These are phyloP conservation scores for Epithemia pelagica DNA, from an alignment of 108 stramenopile genomes.

Conservation along the genomic window DNA sequence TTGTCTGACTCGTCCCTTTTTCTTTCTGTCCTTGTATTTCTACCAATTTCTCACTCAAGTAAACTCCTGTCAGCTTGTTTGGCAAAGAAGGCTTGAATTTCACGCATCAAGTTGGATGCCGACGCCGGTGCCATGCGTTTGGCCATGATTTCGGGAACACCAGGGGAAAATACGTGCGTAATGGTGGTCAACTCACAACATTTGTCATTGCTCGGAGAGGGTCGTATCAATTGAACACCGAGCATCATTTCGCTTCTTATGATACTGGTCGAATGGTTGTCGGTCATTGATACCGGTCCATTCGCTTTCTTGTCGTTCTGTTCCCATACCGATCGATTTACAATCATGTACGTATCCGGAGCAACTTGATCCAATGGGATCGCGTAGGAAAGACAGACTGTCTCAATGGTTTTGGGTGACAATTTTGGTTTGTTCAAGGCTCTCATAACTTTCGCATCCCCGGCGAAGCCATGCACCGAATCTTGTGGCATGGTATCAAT, in stretches of 20 bases:
- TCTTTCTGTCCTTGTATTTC: too few relatives aligned
- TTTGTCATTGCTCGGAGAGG: slow-evolving; percentile 6
- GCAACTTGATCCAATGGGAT: slow-evolving; percentile 19
- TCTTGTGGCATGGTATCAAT: slow-evolving; percentile 26
- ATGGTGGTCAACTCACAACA: slow-evolving; percentile 45
- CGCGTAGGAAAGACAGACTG: slow-evolving; percentile 36
- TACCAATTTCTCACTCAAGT: too few relatives aligned
- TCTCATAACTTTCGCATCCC: slow-evolving; percentile 47
- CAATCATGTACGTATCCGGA: slow-evolving; percentile 43
- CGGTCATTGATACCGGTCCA: slow-evolving; percentile 5
- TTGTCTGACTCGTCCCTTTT: too few relatives aligned
- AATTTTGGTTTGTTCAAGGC: slow-evolving; percentile 40
- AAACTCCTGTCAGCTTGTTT: too few relatives aligned
- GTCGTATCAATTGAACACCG: slow-evolving; percentile 44
- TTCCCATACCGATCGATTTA: slow-evolving; percentile 57
- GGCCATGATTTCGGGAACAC: slow-evolving; percentile 47
- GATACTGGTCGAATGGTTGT: slow-evolving; percentile 2
- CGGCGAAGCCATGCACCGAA: slow-evolving; percentile 26
- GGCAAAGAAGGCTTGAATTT: slow-evolving; percentile 34
- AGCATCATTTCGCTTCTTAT: slow-evolving; percentile 57
- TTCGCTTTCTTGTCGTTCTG: slow-evolving; percentile 6
- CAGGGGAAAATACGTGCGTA: slow-evolving; percentile 48
- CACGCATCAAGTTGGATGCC: slow-evolving; percentile 48
- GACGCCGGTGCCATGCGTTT: slow-evolving; percentile 36
- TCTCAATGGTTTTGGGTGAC: slow-evolving; percentile 43